Conservation (phyloP, 73 alveolate genomes). For the Tetrahymena malaccensis region DNA sequence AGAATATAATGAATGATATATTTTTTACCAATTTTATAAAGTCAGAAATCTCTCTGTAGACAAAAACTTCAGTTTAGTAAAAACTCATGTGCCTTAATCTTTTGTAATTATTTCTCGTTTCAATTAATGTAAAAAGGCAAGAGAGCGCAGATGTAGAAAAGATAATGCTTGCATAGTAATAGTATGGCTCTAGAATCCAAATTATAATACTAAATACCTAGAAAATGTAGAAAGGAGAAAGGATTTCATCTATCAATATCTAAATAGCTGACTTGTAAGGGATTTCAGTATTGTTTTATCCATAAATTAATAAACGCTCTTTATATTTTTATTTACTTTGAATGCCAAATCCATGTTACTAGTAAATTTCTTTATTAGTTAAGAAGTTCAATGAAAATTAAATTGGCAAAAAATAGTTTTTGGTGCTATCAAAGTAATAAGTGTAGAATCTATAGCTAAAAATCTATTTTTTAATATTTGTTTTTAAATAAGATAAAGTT, state of each 20-base stretch:
- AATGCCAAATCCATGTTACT: background rate
- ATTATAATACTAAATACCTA: background rate
- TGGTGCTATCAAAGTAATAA: too few species aligned
- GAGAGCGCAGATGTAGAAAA: background rate
- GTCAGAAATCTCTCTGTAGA: background rate
- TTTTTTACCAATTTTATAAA: background rate
- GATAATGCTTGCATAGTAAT: background rate
- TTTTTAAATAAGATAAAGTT: too few species aligned
- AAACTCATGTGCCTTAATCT: background rate
- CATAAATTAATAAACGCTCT: background rate
- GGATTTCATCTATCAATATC: slow-evolving; percentile 17
- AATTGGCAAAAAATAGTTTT: background rate
- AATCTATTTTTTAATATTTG: background rate
- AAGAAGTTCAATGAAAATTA: background rate
- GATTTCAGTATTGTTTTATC: slow-evolving; percentile 24
- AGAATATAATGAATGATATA: background rate
- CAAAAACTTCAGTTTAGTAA: background rate
- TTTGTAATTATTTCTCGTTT: background rate
- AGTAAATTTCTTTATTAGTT: background rate
- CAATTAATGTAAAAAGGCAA: background rate
- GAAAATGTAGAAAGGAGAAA: slow-evolving; percentile 28
- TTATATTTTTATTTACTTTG: background rate
- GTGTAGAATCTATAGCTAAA: background rate
- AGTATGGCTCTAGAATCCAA: background rate
- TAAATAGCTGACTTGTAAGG: slow-evolving; percentile 16